Evolutionary conservation across 164 flowering plant species (phyloP).

Genomic region (Chloranthus sessilifolius): DNA sequence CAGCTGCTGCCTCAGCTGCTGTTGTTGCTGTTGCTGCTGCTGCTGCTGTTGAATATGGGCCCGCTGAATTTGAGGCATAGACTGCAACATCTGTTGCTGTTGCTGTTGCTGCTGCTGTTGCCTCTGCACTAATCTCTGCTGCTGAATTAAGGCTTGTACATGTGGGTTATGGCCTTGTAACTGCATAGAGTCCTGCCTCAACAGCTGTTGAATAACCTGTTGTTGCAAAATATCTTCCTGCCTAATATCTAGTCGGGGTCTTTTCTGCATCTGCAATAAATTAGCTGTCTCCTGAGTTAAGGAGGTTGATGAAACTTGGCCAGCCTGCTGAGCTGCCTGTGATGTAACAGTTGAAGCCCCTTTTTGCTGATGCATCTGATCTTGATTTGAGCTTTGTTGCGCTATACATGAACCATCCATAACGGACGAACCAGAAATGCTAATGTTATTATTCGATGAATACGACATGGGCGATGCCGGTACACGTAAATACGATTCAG

Average conservation of each 20-base stretch:
- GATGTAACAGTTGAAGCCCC: constrained; percentile 80
- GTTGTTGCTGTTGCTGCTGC: constrained; percentile 48
- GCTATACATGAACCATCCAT: constrained; percentile 65
- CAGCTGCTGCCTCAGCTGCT: constrained; percentile 58
- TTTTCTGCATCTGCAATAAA: constrained; percentile 67
- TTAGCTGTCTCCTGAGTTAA: constrained; percentile 56
- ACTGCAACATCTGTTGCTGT: constrained; percentile 55
- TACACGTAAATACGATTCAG: constrained; percentile 67
- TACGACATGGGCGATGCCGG: constrained; percentile 96
- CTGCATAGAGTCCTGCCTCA: constrained; percentile 71
- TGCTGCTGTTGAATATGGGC: constrained; percentile 72
- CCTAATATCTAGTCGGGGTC: constrained; percentile 74
- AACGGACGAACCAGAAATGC: constrained; percentile 78
- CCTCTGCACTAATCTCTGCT: constrained; percentile 59
- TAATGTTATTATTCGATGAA: constrained; percentile 70
- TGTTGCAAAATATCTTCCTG: constrained; percentile 77
- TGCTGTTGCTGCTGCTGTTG: constrained; percentile 49
- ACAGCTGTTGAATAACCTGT: constrained; percentile 70
- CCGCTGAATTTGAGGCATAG: constrained; percentile 70
- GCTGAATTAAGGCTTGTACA: constrained; percentile 72
- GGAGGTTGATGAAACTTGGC: constrained; percentile 42
- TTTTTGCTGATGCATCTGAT: constrained; percentile 55
- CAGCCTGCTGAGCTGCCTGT: constrained; percentile 43
- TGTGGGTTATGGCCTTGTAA: constrained; percentile 70
- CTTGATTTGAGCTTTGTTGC: constrained; percentile 69